Percentiles rank a stretch among this genome's conserved stretches.
Evolutionary conservation across 345 rosid genomes (phyloP).

Genomic region (Euphorbia pulcherrima): DNA sequence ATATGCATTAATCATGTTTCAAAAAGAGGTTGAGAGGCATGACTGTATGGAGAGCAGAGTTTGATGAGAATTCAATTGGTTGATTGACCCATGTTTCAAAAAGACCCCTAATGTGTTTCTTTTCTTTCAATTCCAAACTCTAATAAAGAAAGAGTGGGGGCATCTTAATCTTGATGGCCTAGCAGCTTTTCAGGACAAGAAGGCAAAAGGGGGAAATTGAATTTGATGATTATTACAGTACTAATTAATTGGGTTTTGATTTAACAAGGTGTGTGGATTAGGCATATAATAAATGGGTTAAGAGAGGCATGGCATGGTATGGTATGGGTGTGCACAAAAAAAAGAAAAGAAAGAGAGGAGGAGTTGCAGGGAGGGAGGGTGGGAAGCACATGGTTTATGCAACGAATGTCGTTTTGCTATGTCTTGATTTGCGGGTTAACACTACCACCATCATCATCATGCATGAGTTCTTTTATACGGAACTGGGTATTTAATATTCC

Average conservation of each 20-base stretch:
- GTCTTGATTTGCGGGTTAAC: slow-evolving; percentile 54
- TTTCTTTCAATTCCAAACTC: slow-evolving; percentile 3
- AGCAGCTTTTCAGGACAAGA: slow-evolving; percentile 51
- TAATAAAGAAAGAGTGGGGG: slow-evolving; percentile 9
- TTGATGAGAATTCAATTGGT: slow-evolving; percentile 5
- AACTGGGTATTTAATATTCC: too few species aligned
- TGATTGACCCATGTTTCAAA: slow-evolving; percentile 37
- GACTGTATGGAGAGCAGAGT: slow-evolving; percentile 5
- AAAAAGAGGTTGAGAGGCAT: slow-evolving; percentile 8
- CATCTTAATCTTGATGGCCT: slow-evolving; percentile 57
- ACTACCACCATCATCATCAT: too few species aligned
- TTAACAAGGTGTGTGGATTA: too few species aligned
- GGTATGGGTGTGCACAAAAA: slow-evolving; percentile 11
- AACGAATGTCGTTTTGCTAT: slow-evolving; percentile 34
- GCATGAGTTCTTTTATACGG: too few species aligned
- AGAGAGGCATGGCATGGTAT: too few species aligned
- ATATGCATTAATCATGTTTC: too few species aligned
- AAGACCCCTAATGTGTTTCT: slow-evolving; percentile 4
- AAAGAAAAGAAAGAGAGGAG: slow-evolving; percentile 20
- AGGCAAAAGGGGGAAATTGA: slow-evolving; percentile 13
- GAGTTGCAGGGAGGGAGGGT: slow-evolving; percentile 48
- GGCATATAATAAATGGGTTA: too few species aligned
- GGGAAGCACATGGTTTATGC: slow-evolving; percentile 58
- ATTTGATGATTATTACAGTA: too few species aligned
- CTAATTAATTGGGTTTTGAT: too few species aligned